Percentiles rank a stretch among this genome's conserved stretches.
phyloP scores from a whole-genome alignment of 108 stramenopile species.

The Stephanodiscus triporus region DNA sequence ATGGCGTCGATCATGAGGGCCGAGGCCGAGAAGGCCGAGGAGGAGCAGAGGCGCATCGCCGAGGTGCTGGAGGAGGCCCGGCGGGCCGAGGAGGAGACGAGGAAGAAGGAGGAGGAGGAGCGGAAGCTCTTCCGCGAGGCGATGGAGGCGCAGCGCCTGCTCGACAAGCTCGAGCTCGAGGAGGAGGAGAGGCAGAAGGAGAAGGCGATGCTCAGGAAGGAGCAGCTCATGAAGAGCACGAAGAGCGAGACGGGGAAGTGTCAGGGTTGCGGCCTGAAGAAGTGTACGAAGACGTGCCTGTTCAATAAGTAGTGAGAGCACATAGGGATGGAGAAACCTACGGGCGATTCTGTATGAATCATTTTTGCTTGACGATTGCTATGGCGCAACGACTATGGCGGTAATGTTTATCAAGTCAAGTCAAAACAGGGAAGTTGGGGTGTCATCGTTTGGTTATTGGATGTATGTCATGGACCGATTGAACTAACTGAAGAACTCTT shows the following conservation, averaged over 20 bases:
- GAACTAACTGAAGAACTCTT: no score
- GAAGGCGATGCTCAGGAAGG: slow-evolving; percentile 70
- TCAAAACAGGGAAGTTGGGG: neutral
- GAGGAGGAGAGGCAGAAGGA: slow-evolving; percentile 62
- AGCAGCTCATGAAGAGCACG: slow-evolving; percentile 69
- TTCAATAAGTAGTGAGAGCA: slow-evolving; percentile 44
- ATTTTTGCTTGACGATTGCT: neutral
- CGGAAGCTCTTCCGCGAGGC: slow-evolving; percentile 82
- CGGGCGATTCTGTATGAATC: neutral
- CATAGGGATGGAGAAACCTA: neutral
- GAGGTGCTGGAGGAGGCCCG: slow-evolving; percentile 80
- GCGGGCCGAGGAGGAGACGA: slow-evolving; percentile 66
- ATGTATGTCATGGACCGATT: neutral
- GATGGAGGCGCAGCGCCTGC: slow-evolving; percentile 89
- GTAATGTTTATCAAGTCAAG: neutral
- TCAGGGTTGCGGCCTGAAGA: slow-evolving; percentile 89
- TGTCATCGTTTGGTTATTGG: neutral
- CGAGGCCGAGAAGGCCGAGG: slow-evolving; percentile 57
- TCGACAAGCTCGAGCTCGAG: slow-evolving; percentile 67
- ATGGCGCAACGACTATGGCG: neutral
- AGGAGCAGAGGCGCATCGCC: slow-evolving; percentile 67
- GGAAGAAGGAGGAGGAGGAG: slow-evolving; percentile 79
- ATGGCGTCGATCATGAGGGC: slow-evolving; percentile 51
- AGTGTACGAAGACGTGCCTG: slow-evolving; percentile 85
- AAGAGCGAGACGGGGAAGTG: slow-evolving; percentile 77